A percentile compares a stretch with the other conserved stretches of the same genome.
phyloP scores from a whole-genome alignment of 2,329 filamentous ascomycete genomes.

The Myotisia sp. region DNA sequence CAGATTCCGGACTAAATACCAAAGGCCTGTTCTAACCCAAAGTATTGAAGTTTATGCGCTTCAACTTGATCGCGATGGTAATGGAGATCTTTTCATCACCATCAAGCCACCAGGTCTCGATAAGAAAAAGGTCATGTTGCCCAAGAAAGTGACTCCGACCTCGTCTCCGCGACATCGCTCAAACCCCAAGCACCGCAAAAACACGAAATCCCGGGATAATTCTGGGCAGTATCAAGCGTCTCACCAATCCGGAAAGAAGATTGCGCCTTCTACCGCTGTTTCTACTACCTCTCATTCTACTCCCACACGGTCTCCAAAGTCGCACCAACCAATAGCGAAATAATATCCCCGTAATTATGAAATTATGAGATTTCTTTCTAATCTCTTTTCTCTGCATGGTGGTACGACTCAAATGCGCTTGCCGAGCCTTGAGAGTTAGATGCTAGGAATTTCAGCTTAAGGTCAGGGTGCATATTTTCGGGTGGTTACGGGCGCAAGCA shows the following conservation, averaged over 20 bases:
- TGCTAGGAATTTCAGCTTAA: too few species aligned
- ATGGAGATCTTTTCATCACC: conserved; percentile 24
- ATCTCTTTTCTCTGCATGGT: too few species aligned
- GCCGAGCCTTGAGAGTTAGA: too few species aligned
- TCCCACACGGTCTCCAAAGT: conserved; percentile 3
- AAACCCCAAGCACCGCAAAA: conserved; percentile 18
- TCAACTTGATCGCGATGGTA: conserved; percentile 25
- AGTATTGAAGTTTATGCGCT: conserved; percentile 34
- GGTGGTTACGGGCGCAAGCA: conserved; percentile 1
- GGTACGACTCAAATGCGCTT: too few species aligned
- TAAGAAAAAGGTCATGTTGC: conserved; percentile 28
- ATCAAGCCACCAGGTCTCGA: conserved; percentile 36
- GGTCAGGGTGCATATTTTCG: too few species aligned
- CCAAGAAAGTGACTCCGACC: conserved; percentile 19
- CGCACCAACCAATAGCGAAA: conserved; percentile 3
- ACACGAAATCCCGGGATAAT: conserved; percentile 28
- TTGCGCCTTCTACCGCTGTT: conserved; percentile 5
- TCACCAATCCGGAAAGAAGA: conserved; percentile 9
- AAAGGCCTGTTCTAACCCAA: conserved; percentile 41
- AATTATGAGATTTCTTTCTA: too few species aligned
- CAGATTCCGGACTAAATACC: conserved; percentile 31
- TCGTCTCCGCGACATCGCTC: conserved; percentile 16
- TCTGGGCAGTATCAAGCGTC: conserved; percentile 23
- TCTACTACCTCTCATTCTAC: neutral
- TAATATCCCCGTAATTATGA: too few species aligned